These are phyloP conservation scores for Solanum aculeatissimum DNA, from an alignment of 305 asterid species.

Conservation along the genomic window DNA sequence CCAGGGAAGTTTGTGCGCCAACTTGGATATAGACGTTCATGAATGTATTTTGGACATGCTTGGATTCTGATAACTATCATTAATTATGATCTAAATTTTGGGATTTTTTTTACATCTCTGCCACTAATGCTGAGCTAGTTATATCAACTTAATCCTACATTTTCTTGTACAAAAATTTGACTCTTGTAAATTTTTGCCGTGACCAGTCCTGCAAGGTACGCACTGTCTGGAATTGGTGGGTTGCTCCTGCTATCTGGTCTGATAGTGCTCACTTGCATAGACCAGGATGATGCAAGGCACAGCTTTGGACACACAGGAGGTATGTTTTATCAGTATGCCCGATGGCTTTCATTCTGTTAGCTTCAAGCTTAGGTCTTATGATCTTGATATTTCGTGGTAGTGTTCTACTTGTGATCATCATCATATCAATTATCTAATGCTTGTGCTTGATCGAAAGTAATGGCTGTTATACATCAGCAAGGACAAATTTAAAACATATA, in stretches of 20 bases:
- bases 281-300: slow-evolving; percentile 90
- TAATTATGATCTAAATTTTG: neutral
- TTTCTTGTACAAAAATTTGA: neutral
- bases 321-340: slow-evolving; percentile 8
- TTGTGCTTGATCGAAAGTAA: neutral
- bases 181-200: neutral
- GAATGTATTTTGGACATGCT: neutral
- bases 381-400: neutral
- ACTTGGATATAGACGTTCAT: neutral
- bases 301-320: slow-evolving; percentile 88
- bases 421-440: neutral
- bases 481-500: neutral
- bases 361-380: neutral
- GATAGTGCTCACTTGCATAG: slow-evolving; percentile 48
- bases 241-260: slow-evolving; percentile 52
- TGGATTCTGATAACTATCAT: neutral
- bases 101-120: neutral
- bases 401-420: neutral
- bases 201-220: slow-evolving; percentile 49
- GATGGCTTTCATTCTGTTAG: neutral
- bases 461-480: neutral
- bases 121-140: neutral
- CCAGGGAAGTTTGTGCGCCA: neutral
- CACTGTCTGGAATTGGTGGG: slow-evolving; percentile 62
- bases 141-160: neutral